A percentile compares a stretch with the other conserved stretches of the same genome.
Conservation (phyloP, 192 early-diverging fungal species). For the Coemansia sp. region DNA sequence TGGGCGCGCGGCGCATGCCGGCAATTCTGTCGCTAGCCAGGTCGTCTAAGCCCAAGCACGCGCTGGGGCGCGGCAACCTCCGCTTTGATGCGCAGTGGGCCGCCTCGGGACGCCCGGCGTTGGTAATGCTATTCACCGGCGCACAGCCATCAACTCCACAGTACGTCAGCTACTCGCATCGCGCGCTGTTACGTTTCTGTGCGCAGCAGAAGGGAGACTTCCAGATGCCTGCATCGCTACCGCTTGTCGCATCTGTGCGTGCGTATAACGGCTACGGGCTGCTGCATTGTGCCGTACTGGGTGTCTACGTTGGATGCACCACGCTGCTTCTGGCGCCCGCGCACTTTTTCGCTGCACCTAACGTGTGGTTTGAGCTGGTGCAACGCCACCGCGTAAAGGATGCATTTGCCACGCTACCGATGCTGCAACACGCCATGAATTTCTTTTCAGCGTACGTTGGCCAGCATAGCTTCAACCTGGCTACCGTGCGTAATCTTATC, state of each 20-base stretch:
- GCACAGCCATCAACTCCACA: conserved; percentile 51
- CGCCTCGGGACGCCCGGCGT: conserved; percentile 49
- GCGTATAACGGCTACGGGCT: conserved; percentile 58
- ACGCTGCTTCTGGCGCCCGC: conserved; percentile 65
- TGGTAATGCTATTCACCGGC: conserved; percentile 57
- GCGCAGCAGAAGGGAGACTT: conserved; percentile 54
- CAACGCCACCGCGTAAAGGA: conserved; percentile 74
- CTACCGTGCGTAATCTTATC: conserved; percentile 62
- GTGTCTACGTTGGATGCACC: conserved; percentile 58
- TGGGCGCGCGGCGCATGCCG: conserved; percentile 56
- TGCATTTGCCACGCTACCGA: conserved; percentile 60
- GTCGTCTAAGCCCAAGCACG: conserved; percentile 62
- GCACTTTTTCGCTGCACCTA: conserved; percentile 61
- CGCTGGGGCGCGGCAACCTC: conserved; percentile 63
- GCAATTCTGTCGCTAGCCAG: conserved; percentile 62
- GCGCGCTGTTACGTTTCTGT: conserved; percentile 36
- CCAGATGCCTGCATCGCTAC: conserved; percentile 47
- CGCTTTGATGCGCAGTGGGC: conserved; percentile 60
- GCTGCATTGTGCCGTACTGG: conserved; percentile 54
- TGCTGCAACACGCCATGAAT: conserved; percentile 70
- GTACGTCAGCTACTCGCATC: conserved; percentile 50
- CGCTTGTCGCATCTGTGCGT: conserved; percentile 51
- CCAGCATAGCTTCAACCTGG: conserved; percentile 53
- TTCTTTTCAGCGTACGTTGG: conserved; percentile 52
- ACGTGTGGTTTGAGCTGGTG: conserved; percentile 71